Evolutionary conservation across 768 basidiomycete species (phyloP).

Genomic region (Suillus discolor): DNA sequence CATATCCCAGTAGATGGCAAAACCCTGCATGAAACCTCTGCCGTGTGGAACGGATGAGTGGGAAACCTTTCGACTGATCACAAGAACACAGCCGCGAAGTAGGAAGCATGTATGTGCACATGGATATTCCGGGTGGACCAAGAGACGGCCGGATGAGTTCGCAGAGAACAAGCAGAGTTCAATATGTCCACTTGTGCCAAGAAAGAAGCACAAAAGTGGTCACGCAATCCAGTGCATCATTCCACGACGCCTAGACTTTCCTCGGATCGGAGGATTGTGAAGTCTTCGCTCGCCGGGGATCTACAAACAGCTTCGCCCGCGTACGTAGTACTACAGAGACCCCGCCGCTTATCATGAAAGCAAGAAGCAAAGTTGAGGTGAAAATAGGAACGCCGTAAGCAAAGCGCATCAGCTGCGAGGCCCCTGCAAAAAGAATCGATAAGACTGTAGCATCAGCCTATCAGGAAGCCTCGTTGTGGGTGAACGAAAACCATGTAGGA

Average conservation of each 20-base stretch:
- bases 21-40: constrained; percentile 3
- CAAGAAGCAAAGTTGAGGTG: constrained; percentile 14
- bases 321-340: constrained; percentile 13
- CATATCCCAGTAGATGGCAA: constrained; percentile 16
- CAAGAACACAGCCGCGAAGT: constrained; percentile 1
- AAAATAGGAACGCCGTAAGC: constrained; percentile 27
- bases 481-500: constrained; percentile 3
- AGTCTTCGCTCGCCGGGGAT: neutral
- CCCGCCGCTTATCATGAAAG: constrained; percentile 19
- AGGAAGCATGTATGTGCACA: constrained; percentile 1
- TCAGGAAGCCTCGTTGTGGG: constrained; percentile 1
- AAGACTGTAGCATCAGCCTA: constrained; percentile 4
- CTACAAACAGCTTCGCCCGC: constrained; percentile 14
- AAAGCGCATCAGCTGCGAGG: constrained; percentile 38
- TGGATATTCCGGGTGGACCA: constrained; percentile 3
- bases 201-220: neutral
- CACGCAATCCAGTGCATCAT: neutral
- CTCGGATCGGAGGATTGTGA: constrained; percentile 11
- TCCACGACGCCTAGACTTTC: constrained; percentile 16
- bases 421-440: constrained; percentile 7
- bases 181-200: constrained; percentile 6
- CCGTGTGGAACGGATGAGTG: constrained; percentile 2
- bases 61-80: neutral
- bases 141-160: neutral
- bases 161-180: neutral